These are phyloP conservation scores for Camellia japonica DNA, from an alignment of 148 eudicot genomes.

Conservation along the genomic window DNA sequence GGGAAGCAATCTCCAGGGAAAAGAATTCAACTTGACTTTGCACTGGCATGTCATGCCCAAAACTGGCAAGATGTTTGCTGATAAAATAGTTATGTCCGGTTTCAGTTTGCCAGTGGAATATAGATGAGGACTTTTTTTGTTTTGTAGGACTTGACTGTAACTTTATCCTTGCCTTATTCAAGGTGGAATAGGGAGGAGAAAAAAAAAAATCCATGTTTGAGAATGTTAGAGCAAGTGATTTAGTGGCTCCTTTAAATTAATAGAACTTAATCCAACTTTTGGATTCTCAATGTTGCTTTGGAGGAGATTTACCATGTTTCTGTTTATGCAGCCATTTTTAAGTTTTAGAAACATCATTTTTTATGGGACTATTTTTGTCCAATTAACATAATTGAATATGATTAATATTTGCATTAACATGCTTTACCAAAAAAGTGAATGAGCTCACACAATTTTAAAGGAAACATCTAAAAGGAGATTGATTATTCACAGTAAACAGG, in stretches of 20 bases:
- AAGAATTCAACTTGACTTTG: constrained; percentile 77
- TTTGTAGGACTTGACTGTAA: background rate
- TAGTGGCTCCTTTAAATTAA: background rate
- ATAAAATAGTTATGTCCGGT: constrained; percentile 66
- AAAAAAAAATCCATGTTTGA: background rate
- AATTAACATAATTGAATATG: too few species aligned
- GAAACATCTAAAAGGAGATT: too few species aligned
- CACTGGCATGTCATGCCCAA: constrained; percentile 98
- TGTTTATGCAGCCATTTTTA: too few species aligned
- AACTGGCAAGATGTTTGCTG: constrained; percentile 87
- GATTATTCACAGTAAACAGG: too few species aligned
- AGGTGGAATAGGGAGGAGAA: background rate
- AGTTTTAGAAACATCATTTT: too few species aligned
- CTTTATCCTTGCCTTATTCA: background rate
- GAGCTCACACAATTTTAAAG: too few species aligned
- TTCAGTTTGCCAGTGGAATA: constrained; percentile 63
- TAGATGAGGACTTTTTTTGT: constrained; percentile 28
- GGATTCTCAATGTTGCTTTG: constrained; percentile 7
- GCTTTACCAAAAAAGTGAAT: too few species aligned
- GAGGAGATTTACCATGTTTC: background rate
- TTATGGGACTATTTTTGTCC: too few species aligned
- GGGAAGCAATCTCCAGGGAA: constrained; percentile 80
- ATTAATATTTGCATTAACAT: too few species aligned
- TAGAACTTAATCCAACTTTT: background rate
- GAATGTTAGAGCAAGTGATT: background rate